Base-by-base conservation (phyloP, 495 filamentous ascomycete genomes). In the Penicillium dipodomyicola region DNA sequence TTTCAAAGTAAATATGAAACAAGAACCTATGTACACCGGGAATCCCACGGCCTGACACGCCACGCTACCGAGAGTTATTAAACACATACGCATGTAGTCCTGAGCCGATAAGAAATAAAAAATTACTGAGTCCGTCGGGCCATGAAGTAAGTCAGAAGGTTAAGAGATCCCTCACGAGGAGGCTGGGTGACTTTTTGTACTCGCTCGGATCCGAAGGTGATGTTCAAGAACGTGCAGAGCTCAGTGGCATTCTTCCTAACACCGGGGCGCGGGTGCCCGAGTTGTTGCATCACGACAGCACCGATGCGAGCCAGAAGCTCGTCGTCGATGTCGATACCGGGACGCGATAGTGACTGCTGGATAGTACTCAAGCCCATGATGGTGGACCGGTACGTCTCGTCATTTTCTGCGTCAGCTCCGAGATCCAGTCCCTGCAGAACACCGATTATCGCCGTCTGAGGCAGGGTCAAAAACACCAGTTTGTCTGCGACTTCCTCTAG, bases 141-240 rank as follows among this genome's bases (percentile, higher is more conserved):
- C 65, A 91, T 85, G 72, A 90, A 93, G 67, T 93, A 93, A n/a
- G 86, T 88, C 58, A 93, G 83, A 56, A 93, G 65, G 57, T 87
- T 90, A 65, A 87, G 86, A 5, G 86, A 83, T 42, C 85, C 85
- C 35, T 87, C 85, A 54, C 76, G 81, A 32, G 87, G 77, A 3
- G 77, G 78, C 55, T 78, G 84, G 46, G 91, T 69, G 27, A 82
- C 74, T 35, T 81, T 76, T 80, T 88, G 89, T 65, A 91, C 90
- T 42, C 73, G 67, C 14, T 77, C 74, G 50, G 83, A 82, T 5
- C 56, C 59, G 12, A 91, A 77, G 50, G 86, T 77, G 27, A 82
- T 78, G 60, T 92, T 86, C 57, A 97, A 70, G 54, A 80, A 84
- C 1, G 93, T 84, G 58, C 89, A 91, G 23, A 96, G 75, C 61